Conservation (phyloP, 345 rosid genomes). For the Noccaea bulbosa region DNA sequence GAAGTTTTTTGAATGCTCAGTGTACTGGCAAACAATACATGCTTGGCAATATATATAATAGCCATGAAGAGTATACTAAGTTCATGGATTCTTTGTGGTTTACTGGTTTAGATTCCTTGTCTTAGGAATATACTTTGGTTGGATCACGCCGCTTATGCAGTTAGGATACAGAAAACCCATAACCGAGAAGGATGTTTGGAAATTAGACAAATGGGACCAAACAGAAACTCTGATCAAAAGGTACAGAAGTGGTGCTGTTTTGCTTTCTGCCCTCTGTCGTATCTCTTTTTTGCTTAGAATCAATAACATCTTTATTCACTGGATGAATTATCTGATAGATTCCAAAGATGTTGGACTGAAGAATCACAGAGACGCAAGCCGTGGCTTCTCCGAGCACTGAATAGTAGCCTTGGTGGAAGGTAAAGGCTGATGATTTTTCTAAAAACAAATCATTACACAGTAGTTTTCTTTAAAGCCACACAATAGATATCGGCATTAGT, state of each 20-base stretch:
- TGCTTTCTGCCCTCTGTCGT: slow-evolving; percentile 23
- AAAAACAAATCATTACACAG: slow-evolving; percentile 8
- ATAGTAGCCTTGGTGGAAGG: slow-evolving; percentile 87
- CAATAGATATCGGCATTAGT: slow-evolving; percentile 2
- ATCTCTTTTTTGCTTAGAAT: slow-evolving; percentile 2
- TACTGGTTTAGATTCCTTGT: slow-evolving; percentile 31
- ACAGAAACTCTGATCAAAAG: slow-evolving; percentile 71
- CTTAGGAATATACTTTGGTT: slow-evolving; percentile 72
- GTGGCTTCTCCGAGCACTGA: slow-evolving; percentile 87
- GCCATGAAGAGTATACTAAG: background rate
- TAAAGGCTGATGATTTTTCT: slow-evolving; percentile 36
- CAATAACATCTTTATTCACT: slow-evolving; percentile 20
- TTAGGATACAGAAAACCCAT: slow-evolving; percentile 83
- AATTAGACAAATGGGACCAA: slow-evolving; percentile 89
- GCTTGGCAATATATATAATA: slow-evolving; percentile 1
- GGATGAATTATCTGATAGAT: slow-evolving; percentile 50
- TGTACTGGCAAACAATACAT: background rate
- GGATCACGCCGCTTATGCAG: slow-evolving; percentile 94
- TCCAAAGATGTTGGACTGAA: slow-evolving; percentile 75
- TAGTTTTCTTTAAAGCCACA: slow-evolving; percentile 4
- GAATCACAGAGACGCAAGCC: slow-evolving; percentile 73
- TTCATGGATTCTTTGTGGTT: slow-evolving; percentile 6
- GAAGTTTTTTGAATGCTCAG: background rate
- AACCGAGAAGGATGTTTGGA: slow-evolving; percentile 93
- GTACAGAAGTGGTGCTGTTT: slow-evolving; percentile 47